A percentile compares a stretch with the other conserved stretches of the same genome.
Conservation (phyloP, 768 basidiomycete genomes). For the Mycena pura region DNA sequence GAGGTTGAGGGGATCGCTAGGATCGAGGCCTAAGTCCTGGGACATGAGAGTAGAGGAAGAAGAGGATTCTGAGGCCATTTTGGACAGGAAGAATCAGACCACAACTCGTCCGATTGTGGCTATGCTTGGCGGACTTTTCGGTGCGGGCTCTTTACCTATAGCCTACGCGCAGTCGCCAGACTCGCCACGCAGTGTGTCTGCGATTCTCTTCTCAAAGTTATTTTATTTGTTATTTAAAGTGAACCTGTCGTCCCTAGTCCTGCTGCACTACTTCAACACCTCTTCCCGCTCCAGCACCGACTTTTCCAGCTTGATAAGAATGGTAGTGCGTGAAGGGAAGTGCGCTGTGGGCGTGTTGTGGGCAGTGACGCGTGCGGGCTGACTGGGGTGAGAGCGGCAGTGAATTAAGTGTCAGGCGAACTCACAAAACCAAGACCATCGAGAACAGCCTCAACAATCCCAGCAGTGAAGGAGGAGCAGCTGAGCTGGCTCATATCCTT, state of each 20-base stretch:
- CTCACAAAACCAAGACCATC: conserved; percentile 94
- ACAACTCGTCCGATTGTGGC: background rate
- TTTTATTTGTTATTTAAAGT: no score
- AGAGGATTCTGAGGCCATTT: background rate
- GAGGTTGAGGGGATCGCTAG: conserved; percentile 64
- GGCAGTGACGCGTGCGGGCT: conserved; percentile 97
- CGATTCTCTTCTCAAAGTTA: no score
- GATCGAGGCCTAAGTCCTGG: conserved; percentile 43
- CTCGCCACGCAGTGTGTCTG: no score
- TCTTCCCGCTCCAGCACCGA: conserved; percentile 94
- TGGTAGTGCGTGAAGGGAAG: conserved; percentile 87
- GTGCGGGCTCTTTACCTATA: no score
- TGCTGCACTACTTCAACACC: conserved; percentile 71
- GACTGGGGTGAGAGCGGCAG: conserved; percentile 22
- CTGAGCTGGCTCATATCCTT: conserved; percentile 92
- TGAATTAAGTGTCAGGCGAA: conserved; percentile 24
- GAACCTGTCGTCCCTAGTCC: no score
- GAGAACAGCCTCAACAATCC: conserved; percentile 95
- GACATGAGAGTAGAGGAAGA: conserved; percentile 11
- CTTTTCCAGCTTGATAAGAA: conserved; percentile 95
- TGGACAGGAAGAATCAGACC: conserved; percentile 1
- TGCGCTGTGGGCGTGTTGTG: conserved; percentile 88
- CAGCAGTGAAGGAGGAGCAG: conserved; percentile 97
- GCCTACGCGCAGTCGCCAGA: no score
- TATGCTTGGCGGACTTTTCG: no score